These are phyloP conservation scores for Hansenula lynferdii DNA, from an alignment of 1,139 yeast genomes.

Conservation along the genomic window DNA sequence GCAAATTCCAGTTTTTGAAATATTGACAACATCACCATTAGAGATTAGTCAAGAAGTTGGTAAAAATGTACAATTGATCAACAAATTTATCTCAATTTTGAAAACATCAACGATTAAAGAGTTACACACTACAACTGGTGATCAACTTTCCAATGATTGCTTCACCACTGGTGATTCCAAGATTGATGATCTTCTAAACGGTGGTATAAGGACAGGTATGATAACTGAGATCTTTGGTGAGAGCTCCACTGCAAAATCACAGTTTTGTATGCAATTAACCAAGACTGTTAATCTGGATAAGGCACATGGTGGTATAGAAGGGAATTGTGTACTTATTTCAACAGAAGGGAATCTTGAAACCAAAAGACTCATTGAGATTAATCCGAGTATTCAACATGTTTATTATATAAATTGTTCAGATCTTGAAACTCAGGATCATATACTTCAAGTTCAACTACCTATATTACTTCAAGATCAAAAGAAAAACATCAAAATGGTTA, in stretches of 20 bases:
- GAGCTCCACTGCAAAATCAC: constrained; percentile 83
- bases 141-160: background rate
- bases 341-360: constrained; percentile 78
- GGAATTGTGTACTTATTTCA: constrained; percentile 50
- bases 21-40: constrained; percentile 32
- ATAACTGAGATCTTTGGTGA: constrained; percentile 82
- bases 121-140: background rate
- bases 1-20: constrained; percentile 35
- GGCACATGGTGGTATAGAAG: constrained; percentile 42
- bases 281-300: constrained; percentile 42
- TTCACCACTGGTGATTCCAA: constrained; percentile 57
- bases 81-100: constrained; percentile 34
- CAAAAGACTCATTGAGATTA: constrained; percentile 42
- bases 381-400: constrained; percentile 35
- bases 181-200: constrained; percentile 55
- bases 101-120: constrained; percentile 20
- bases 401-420: constrained; percentile 63
- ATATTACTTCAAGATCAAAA: constrained; percentile 37
- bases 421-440: constrained; percentile 70
- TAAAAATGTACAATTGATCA: constrained; percentile 31
- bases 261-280: constrained; percentile 61
- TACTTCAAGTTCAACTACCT: constrained; percentile 69
- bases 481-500: constrained; percentile 44
- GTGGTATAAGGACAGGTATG: constrained; percentile 65
- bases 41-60: constrained; percentile 41